Conservation (phyloP, 1,284 basidiomycete genomes). For the Ustilago sp. region DNA sequence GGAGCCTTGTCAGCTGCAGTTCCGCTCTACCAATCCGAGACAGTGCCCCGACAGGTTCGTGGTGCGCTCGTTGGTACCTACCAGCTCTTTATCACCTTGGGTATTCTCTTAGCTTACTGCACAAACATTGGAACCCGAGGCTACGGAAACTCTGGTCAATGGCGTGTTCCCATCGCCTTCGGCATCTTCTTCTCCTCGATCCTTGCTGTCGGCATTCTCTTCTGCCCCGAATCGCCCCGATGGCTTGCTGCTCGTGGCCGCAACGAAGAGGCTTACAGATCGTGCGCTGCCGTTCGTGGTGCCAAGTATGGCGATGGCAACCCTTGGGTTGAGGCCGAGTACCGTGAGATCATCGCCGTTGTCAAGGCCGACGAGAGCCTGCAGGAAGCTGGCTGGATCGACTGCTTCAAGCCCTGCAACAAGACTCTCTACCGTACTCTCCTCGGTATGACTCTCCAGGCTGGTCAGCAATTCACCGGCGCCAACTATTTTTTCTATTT, state of each 20-base stretch:
- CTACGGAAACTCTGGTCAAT: slow-evolving; percentile 72
- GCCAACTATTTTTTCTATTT: slow-evolving; percentile 72
- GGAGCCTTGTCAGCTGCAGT: slow-evolving; percentile 76
- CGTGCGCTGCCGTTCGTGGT: slow-evolving; percentile 76
- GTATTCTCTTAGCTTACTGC: slow-evolving; percentile 80
- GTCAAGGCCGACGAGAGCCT: slow-evolving; percentile 48
- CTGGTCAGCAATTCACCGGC: slow-evolving; percentile 81
- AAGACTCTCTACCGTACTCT: slow-evolving; percentile 67
- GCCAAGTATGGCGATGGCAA: slow-evolving; percentile 64
- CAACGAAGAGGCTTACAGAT: slow-evolving; percentile 73
- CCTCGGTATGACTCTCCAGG: slow-evolving; percentile 77
- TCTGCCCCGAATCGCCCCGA: slow-evolving; percentile 81
- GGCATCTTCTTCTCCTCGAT: slow-evolving; percentile 79
- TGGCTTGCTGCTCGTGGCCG: slow-evolving; percentile 76
- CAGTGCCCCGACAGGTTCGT: slow-evolving; percentile 80
- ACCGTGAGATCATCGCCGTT: slow-evolving; percentile 62
- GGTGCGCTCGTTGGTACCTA: slow-evolving; percentile 79
- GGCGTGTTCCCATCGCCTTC: slow-evolving; percentile 79
- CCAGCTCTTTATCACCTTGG: slow-evolving; percentile 72
- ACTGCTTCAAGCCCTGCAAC: slow-evolving; percentile 61
- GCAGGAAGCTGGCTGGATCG: slow-evolving; percentile 52
- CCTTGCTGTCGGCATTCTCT: slow-evolving; percentile 77
- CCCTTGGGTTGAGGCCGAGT: slow-evolving; percentile 64
- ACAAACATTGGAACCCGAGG: slow-evolving; percentile 64
- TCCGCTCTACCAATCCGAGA: slow-evolving; percentile 81